Evolutionary conservation across 768 basidiomycete genomes (phyloP).

Genomic region (Mycena maculata): DNA sequence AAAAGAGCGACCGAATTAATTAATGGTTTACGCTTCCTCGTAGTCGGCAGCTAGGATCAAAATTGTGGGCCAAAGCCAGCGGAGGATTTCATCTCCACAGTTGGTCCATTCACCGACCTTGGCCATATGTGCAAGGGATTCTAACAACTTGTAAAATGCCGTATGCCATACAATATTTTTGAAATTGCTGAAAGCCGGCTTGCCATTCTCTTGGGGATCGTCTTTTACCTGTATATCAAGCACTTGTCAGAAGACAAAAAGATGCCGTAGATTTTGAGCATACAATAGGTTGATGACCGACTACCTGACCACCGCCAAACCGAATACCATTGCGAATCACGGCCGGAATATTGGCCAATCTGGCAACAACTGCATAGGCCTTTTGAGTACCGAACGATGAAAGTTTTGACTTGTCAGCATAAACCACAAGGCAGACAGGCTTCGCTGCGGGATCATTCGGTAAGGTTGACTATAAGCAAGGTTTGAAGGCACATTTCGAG

Average conservation of each 20-base stretch:
- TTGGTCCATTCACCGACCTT: slow-evolving; percentile 36
- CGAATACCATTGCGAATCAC: slow-evolving; percentile 29
- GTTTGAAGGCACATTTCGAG: not conserved
- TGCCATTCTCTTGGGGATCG: slow-evolving; percentile 43
- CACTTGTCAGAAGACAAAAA: not conserved
- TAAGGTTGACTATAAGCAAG: not conserved
- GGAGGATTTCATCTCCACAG: slow-evolving; percentile 44
- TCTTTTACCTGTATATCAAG: slow-evolving; percentile 44
- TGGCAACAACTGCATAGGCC: slow-evolving; percentile 32
- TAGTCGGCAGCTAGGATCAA: slow-evolving; percentile 56
- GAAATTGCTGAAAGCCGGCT: slow-evolving; percentile 44
- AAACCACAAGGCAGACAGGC: slow-evolving; percentile 30
- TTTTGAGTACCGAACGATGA: slow-evolving; percentile 33
- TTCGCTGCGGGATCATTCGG: slow-evolving; percentile 14
- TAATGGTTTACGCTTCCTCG: slow-evolving; percentile 57
- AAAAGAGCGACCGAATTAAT: not conserved
- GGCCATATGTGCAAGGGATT: slow-evolving; percentile 36
- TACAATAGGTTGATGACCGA: slow-evolving; percentile 35
- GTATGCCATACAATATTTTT: slow-evolving; percentile 54
- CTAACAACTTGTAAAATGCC: slow-evolving; percentile 45
- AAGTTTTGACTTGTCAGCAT: slow-evolving; percentile 37
- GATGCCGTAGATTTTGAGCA: not conserved
- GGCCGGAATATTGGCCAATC: slow-evolving; percentile 28
- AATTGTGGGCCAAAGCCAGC: slow-evolving; percentile 49
- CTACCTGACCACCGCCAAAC: slow-evolving; percentile 34